Evolutionary conservation across 768 basidiomycete genomes (phyloP).

Genomic region (Asterophora parasitica): DNA sequence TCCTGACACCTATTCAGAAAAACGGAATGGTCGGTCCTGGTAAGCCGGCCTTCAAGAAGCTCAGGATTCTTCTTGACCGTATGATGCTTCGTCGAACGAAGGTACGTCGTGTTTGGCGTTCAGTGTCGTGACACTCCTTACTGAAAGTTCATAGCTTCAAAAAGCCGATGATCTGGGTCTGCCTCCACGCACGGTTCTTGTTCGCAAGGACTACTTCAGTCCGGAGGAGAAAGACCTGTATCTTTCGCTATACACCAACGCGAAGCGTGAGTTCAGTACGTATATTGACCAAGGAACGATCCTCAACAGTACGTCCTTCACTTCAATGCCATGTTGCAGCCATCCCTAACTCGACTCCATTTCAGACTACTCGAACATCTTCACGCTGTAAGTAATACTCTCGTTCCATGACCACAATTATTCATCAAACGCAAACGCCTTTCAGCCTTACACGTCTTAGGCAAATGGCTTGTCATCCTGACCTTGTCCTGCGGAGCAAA

Average conservation of each 20-base stretch:
- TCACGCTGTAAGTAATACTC: constrained; percentile 56
- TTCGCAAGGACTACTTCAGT: constrained; percentile 90
- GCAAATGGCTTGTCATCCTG: constrained; percentile 94
- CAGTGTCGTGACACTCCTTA: background rate
- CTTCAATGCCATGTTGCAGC: background rate
- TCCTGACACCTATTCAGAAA: constrained; percentile 93
- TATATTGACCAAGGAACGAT: constrained; percentile 89
- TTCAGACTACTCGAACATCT: constrained; percentile 85
- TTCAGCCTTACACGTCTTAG: constrained; percentile 92
- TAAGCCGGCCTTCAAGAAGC: constrained; percentile 81
- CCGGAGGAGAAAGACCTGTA: constrained; percentile 97
- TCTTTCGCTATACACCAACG: constrained; percentile 85
- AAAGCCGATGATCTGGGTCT: constrained; percentile 94
- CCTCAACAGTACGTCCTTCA: constrained; percentile 70
- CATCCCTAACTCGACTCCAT: constrained; percentile 1
- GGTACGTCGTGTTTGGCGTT: constrained; percentile 29
- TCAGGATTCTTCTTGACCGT: constrained; percentile 81
- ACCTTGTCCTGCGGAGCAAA: constrained; percentile 87
- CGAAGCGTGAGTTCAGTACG: constrained; percentile 87
- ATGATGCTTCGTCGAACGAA: constrained; percentile 96
- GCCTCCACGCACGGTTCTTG: constrained; percentile 86
- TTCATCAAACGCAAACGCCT: too few relatives aligned
- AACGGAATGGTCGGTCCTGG: constrained; percentile 81
- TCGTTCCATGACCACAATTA: background rate
- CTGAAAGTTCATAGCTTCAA: constrained; percentile 56